phyloP scores from a whole-genome alignment of 1,284 basidiomycete species.

The Cronartium quercuum region DNA sequence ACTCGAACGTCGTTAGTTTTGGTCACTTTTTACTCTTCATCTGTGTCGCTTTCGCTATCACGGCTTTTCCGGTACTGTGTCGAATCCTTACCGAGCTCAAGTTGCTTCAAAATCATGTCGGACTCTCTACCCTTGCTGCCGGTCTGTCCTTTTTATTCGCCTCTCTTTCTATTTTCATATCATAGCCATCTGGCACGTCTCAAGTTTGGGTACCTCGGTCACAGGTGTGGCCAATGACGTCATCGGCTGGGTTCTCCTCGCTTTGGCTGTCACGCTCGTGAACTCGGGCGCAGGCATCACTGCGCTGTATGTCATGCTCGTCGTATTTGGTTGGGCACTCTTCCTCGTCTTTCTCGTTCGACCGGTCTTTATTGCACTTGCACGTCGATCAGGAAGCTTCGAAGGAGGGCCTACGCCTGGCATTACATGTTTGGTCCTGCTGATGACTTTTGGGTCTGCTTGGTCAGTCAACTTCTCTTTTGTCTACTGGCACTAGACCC shows the following conservation, averaged over 20 bases:
- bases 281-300: slow-evolving; percentile 66
- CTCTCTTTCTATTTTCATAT: background rate
- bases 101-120: slow-evolving; percentile 85
- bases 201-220: slow-evolving; percentile 1
- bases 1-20: slow-evolving; percentile 57
- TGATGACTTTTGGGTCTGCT: slow-evolving; percentile 35
- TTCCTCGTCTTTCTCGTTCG: slow-evolving; percentile 28
- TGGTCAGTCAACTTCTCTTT: slow-evolving; percentile 7
- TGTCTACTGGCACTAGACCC: background rate
- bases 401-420: slow-evolving; percentile 29
- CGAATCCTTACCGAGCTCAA: slow-evolving; percentile 67
- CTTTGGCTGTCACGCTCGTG: slow-evolving; percentile 80
- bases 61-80: slow-evolving; percentile 69
- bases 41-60: slow-evolving; percentile 74
- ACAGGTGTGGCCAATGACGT: slow-evolving; percentile 77
- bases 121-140: slow-evolving; percentile 83
- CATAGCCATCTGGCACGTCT: background rate
- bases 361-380: slow-evolving; percentile 22
- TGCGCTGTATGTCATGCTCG: slow-evolving; percentile 48
- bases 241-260: slow-evolving; percentile 61
- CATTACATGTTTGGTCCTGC: slow-evolving; percentile 29
- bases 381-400: slow-evolving; percentile 28
- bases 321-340: slow-evolving; percentile 16
- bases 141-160: slow-evolving; percentile 47
- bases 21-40: slow-evolving; percentile 91